Conservation (phyloP, 805 yeast species). For the Hyphopichia homilentoma region DNA sequence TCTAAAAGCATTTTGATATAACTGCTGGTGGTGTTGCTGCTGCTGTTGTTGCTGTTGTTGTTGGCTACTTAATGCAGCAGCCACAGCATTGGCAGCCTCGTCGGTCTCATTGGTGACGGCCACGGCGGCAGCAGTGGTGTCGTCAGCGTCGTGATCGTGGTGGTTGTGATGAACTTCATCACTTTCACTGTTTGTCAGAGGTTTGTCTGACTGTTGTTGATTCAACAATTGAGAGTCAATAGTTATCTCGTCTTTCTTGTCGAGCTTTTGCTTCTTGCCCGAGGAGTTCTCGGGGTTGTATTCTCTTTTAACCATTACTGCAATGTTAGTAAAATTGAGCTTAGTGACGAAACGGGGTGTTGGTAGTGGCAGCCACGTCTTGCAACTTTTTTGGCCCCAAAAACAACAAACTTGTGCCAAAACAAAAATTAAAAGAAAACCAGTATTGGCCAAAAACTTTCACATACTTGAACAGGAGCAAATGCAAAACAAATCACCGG, state of each 20-base stretch:
- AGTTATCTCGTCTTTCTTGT: slow-evolving; percentile 18
- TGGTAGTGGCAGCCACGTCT: too few species aligned
- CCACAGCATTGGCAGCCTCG: slow-evolving; percentile 11
- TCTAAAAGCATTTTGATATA: slow-evolving; percentile 3
- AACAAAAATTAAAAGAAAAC: too few species aligned
- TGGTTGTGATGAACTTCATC: slow-evolving; percentile 9
- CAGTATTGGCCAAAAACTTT: too few species aligned
- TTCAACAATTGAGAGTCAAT: slow-evolving; percentile 43
- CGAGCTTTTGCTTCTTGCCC: slow-evolving; percentile 12
- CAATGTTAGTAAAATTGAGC: too few species aligned
- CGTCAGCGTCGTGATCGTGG: slow-evolving; percentile 22
- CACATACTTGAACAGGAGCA: too few species aligned
- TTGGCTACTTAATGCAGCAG: slow-evolving; percentile 13
- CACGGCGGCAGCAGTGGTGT: slow-evolving; percentile 2
- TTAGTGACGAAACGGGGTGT: too few species aligned
- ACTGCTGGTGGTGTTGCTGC: slow-evolving; percentile 13
- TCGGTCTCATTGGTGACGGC: slow-evolving; percentile 20
- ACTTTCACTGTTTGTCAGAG: slow-evolving; percentile 12
- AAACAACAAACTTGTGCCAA: slow-evolving; percentile 1
- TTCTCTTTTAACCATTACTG: slow-evolving; percentile 1
- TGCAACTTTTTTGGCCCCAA: too few species aligned
- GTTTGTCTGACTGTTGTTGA: slow-evolving; percentile 32
- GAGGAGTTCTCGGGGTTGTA: background rate
- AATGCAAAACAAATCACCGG: too few species aligned
- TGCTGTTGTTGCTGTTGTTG: slow-evolving; percentile 19